Base-by-base conservation (phyloP, 441 rosid species). In the Hura crepitans region DNA sequence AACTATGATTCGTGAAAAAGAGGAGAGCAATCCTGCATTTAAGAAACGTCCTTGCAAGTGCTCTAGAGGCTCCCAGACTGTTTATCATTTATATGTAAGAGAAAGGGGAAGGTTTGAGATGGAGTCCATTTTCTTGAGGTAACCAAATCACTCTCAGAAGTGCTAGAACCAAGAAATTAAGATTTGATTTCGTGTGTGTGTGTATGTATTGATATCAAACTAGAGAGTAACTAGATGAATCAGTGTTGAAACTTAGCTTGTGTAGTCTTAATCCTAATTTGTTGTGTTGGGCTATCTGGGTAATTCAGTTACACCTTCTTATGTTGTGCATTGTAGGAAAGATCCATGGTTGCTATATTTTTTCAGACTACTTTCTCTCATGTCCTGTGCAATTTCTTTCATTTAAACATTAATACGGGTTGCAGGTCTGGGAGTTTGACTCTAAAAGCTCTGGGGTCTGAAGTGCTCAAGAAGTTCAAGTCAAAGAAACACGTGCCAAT, bases 91-190 rank as follows among this genome's bases (percentile, higher is more conserved):
- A 67, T 88, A 78, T 46, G 86, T 88, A 23, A 77, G 96, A 79
- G 96, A 93, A 75, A 81, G 98, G 76, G 96, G 98, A 73, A 85
- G 89, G 77, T 86, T 91, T 39, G 70, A 88, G 72, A 80, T 83
- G 94, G 86, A 81, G 70, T 93, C 98, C 66, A 78, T 93, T 74
- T 93, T 91, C 75, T 78, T 91, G 81, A 86, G 88, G 97, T 89
- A 86, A 72, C 27, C 30, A 35, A 54, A 17, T 68, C 37, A 18
- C 28, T 46, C 31, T 46, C 54, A 42, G 0, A 23, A 42, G 27
- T 49, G 8, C 18, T 9, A 49, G 39, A 15, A 54, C 27, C 28
- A 23, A 51, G 10, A 50, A 42, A 37, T 37, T 10, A 0, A 22
- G 27, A 61, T 33, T 58, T 61, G 12, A 20, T 43, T 28, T 9